Conservation (phyloP, 495 filamentous ascomycete species). For the Talaromyces wortmannii region DNA sequence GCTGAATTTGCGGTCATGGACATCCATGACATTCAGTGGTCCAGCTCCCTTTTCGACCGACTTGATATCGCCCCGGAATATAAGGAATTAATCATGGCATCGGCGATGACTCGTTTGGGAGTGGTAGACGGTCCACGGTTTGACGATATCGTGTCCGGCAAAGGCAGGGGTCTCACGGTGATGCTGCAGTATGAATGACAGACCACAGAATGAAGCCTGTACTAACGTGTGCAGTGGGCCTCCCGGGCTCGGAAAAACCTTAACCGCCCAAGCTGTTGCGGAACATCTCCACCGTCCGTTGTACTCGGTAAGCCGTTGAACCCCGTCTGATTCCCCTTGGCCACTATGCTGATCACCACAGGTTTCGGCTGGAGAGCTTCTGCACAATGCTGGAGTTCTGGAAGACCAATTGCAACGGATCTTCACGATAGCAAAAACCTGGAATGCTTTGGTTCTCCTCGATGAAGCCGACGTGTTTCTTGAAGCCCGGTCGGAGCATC, state of each 20-base stretch:
- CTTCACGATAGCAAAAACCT: constrained; percentile 7
- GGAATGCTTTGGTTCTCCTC: constrained; percentile 17
- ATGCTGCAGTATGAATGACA: not conserved
- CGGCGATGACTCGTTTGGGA: constrained; percentile 8
- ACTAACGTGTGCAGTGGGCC: constrained; percentile 7
- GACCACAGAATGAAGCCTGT: not conserved
- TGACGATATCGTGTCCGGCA: constrained; percentile 10
- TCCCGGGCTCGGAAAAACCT: constrained; percentile 21
- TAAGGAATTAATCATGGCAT: constrained; percentile 11
- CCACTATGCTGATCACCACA: not conserved
- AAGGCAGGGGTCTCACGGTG: constrained; percentile 9
- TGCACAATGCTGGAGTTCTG: constrained; percentile 1
- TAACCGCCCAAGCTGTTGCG: constrained; percentile 18
- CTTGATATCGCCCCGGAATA: constrained; percentile 3
- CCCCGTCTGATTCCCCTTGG: not conserved
- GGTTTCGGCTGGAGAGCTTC: not conserved
- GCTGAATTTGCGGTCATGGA: constrained; percentile 16
- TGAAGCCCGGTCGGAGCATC: constrained; percentile 4
- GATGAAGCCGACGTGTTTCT: constrained; percentile 23
- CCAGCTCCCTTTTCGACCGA: constrained; percentile 1
- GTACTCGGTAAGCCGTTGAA: constrained; percentile 7
- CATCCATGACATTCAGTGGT: constrained; percentile 13
- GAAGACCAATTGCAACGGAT: constrained; percentile 1
- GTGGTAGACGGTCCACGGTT: constrained; percentile 5
- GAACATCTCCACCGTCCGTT: constrained; percentile 16